These are phyloP conservation scores for Ustilago esculenta DNA, from an alignment of 1,284 basidiomycete species.

Conservation along the genomic window DNA sequence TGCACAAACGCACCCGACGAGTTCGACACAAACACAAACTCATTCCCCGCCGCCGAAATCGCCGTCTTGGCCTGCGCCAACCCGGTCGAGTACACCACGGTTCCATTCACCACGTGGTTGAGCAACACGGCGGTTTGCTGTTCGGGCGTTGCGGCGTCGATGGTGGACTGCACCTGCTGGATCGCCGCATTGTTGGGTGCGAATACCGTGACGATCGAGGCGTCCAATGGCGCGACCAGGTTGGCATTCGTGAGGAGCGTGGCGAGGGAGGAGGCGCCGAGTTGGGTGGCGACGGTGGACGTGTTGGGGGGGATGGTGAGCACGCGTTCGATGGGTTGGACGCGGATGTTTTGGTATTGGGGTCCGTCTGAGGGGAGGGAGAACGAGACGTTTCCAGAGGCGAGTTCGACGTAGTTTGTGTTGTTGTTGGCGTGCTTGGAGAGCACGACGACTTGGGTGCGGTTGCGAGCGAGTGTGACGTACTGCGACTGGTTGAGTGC, in stretches of 20 bases:
- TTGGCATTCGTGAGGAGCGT: slow-evolving; percentile 67
- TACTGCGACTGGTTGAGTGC: slow-evolving; percentile 72
- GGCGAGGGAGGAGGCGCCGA: slow-evolving; percentile 62
- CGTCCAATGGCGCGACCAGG: slow-evolving; percentile 69
- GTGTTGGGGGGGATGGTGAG: slow-evolving; percentile 67
- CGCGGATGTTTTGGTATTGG: slow-evolving; percentile 68
- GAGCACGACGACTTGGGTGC: slow-evolving; percentile 74
- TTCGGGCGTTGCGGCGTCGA: slow-evolving; percentile 70
- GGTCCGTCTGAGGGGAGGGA: slow-evolving; percentile 68
- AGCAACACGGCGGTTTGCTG: slow-evolving; percentile 71
- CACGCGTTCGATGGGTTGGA: slow-evolving; percentile 68
- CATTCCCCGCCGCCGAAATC: slow-evolving; percentile 75
- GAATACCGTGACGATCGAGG: slow-evolving; percentile 75
- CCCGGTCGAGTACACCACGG: slow-evolving; percentile 74
- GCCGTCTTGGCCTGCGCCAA: slow-evolving; percentile 47
- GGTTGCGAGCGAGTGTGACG: slow-evolving; percentile 37
- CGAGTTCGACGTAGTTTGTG: slow-evolving; percentile 72
- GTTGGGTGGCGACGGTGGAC: slow-evolving; percentile 10
- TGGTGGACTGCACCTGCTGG: slow-evolving; percentile 69
- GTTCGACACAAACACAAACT: slow-evolving; percentile 73
- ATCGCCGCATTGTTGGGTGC: slow-evolving; percentile 70
- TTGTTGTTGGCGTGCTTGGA: slow-evolving; percentile 69
- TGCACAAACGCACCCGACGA: slow-evolving; percentile 74
- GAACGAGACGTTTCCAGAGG: slow-evolving; percentile 64
- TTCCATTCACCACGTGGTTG: slow-evolving; percentile 75